Conservation (phyloP, 2,329 filamentous ascomycete genomes). For the Chalara sp. region DNA sequence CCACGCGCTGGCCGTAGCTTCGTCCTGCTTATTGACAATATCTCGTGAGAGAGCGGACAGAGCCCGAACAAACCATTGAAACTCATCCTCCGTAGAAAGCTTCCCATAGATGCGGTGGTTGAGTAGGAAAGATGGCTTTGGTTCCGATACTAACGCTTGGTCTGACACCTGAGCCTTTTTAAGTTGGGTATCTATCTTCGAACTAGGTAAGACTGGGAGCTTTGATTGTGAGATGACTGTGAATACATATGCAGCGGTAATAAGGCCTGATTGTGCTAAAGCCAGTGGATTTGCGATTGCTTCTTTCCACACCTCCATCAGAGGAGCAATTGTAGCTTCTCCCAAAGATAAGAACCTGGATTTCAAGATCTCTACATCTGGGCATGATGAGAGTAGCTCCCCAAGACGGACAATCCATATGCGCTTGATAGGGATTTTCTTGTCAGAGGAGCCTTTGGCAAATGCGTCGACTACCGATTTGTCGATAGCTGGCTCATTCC, state of each 20-base stretch:
- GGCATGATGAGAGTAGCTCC: constrained; percentile 57
- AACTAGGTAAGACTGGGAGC: constrained; percentile 44
- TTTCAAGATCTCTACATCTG: constrained; percentile 38
- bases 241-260: constrained; percentile 71
- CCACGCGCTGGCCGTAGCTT: constrained; percentile 59
- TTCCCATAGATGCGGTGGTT: constrained; percentile 83
- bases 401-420: constrained; percentile 75
- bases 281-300: constrained; percentile 69
- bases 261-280: constrained; percentile 75
- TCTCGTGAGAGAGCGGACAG: constrained; percentile 46
- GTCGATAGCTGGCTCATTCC: constrained; percentile 53
- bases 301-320: constrained; percentile 71
- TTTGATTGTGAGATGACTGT: constrained; percentile 53
- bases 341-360: constrained; percentile 43
- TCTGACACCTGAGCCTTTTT: constrained; percentile 58
- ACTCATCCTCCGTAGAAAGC: constrained; percentile 65
- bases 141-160: constrained; percentile 61
- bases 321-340: constrained; percentile 44
- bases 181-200: constrained; percentile 47
- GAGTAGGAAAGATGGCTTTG: constrained; percentile 82
- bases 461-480: constrained; percentile 65
- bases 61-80: constrained; percentile 69
- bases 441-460: constrained; percentile 77
- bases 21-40: constrained; percentile 29
- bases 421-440: constrained; percentile 69